Conservation (phyloP, 441 rosid species). For the Populus hybrid region DNA sequence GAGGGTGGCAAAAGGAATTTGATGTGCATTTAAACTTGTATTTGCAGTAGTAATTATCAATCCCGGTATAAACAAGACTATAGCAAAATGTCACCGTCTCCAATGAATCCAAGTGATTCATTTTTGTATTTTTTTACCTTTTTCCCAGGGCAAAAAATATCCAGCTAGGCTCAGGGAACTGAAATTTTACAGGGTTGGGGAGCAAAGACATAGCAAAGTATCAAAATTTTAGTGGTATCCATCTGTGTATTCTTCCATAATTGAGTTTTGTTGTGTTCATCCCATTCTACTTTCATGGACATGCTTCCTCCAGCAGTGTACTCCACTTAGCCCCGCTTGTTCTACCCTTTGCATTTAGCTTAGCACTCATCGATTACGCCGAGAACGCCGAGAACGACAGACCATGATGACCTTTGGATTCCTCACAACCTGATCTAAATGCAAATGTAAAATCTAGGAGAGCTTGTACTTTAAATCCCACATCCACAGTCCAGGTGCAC, state of each 20-base stretch:
- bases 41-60: slow-evolving; percentile 1
- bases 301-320: slow-evolving; percentile 28
- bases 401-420: slow-evolving; percentile 13
- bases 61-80: slow-evolving; percentile 10
- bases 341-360: slow-evolving; percentile 13
- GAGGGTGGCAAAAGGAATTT: neutral
- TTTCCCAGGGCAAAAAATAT: slow-evolving; percentile 14
- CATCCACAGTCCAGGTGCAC: neutral
- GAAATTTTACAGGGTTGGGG: slow-evolving; percentile 34
- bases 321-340: slow-evolving; percentile 31
- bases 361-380: slow-evolving; percentile 9
- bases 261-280: slow-evolving; percentile 27
- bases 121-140: neutral
- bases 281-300: slow-evolving; percentile 11
- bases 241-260: slow-evolving; percentile 35
- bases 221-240: slow-evolving; percentile 33
- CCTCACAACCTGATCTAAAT: slow-evolving; percentile 17
- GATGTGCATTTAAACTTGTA: neutral
- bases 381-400: neutral
- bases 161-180: slow-evolving; percentile 37
- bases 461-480: neutral
- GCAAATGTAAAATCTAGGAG: neutral
- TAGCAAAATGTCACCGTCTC: slow-evolving; percentile 27
- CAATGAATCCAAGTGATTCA: slow-evolving; percentile 21
- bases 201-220: slow-evolving; percentile 33